phyloP scores from a whole-genome alignment of 257 asterid genomes.

The Nicotiana benthamiana region DNA sequence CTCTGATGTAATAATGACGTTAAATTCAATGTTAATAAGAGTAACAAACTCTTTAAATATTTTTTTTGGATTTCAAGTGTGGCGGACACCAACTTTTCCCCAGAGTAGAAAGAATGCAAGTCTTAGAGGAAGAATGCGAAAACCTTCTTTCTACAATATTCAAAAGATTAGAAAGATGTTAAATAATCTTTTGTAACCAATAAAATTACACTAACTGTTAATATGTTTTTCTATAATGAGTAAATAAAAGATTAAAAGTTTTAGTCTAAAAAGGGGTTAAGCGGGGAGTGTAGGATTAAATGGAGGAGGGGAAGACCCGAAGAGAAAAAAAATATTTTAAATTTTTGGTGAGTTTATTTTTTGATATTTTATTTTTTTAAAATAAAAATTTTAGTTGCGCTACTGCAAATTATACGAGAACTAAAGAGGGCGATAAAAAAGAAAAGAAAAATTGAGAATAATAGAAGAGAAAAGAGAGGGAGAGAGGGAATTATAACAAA shows the following conservation, averaged over 20 bases:
- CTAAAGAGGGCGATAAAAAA: not conserved
- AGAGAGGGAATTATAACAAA: constrained; percentile 41
- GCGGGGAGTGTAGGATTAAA: not conserved
- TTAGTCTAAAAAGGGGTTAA: not conserved
- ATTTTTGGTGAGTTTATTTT: too few relatives aligned
- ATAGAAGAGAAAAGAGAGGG: not conserved
- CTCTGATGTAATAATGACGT: not conserved
- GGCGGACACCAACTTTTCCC: not conserved
- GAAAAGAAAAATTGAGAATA: not conserved
- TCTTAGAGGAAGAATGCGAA: not conserved
- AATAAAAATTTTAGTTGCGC: too few relatives aligned
- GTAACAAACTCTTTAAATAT: not conserved
- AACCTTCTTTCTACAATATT: too few relatives aligned
- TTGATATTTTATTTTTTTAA: too few relatives aligned
- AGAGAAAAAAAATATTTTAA: not conserved
- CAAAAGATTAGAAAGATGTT: too few relatives aligned
- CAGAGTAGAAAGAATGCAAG: not conserved
- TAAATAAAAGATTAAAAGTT: too few relatives aligned
- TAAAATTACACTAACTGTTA: too few relatives aligned
- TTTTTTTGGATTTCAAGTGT: not conserved
- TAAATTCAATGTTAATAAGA: not conserved
- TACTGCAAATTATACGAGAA: not conserved
- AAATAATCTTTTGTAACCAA: too few relatives aligned
- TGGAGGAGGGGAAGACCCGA: not conserved
- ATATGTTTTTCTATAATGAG: not conserved